phyloP scores from a whole-genome alignment of 129 eudicot species.

The Silybum marianum region DNA sequence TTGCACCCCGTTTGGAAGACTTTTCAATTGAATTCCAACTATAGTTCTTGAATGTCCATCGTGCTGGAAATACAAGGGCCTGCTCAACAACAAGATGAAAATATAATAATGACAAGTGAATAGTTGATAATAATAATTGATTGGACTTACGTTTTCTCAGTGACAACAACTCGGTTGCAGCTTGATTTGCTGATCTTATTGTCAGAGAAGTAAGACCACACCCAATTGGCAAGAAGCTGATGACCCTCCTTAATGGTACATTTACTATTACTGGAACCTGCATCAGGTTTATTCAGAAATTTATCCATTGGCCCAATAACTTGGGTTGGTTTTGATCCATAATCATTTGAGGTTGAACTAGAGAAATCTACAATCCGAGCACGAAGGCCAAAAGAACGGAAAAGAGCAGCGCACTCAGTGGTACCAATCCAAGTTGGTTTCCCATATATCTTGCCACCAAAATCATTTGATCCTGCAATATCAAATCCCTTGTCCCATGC shows the following conservation, averaged over 20 bases:
- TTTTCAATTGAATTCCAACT: slow-evolving; percentile 75
- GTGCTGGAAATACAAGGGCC: slow-evolving; percentile 98
- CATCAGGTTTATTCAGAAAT: slow-evolving; percentile 44
- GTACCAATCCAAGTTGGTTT: slow-evolving; percentile 82
- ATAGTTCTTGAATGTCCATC: slow-evolving; percentile 98
- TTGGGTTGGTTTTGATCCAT: slow-evolving; percentile 14
- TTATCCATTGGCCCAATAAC: slow-evolving; percentile 87
- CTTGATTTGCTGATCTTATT: slow-evolving; percentile 24
- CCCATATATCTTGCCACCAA: slow-evolving; percentile 54
- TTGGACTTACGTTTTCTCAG: slow-evolving; percentile 67
- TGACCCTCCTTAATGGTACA: slow-evolving; percentile 38
- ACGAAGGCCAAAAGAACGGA: slow-evolving; percentile 88
- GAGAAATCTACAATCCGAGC: slow-evolving; percentile 83
- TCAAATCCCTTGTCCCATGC: slow-evolving; percentile 93
- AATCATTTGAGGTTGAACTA: slow-evolving; percentile 30
- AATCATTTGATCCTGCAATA: slow-evolving; percentile 59
- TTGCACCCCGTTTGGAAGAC: slow-evolving; percentile 52
- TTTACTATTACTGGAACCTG: slow-evolving; percentile 25
- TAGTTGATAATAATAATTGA: neutral
- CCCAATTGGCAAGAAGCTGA: slow-evolving; percentile 75
- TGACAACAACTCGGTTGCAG: slow-evolving; percentile 49
- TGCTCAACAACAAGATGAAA: slow-evolving; percentile 28
- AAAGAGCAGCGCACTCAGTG: slow-evolving; percentile 85
- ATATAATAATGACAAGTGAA: neutral
- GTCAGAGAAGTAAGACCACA: slow-evolving; percentile 82